Base-by-base conservation (phyloP, 805 yeast genomes). In the Yarrowia deformans region DNA sequence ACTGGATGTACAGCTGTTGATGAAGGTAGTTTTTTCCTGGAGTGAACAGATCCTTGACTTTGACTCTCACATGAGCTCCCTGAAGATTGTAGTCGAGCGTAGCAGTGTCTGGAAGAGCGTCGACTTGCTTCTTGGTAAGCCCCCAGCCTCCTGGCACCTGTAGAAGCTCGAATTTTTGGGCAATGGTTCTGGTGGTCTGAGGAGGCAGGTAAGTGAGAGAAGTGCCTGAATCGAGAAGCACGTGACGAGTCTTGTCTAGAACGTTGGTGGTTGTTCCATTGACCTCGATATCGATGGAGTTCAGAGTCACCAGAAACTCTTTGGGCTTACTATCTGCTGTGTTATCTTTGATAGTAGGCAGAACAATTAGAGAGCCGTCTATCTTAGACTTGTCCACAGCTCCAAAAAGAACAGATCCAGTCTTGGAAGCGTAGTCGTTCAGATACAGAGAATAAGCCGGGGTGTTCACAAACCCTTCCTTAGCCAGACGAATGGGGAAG, bases 21-120 rank as follows among this genome's bases (percentile, higher is more conserved):
- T 8, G 9, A 8, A 12, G 40, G 32, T 7, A 32, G 66, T 60
- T 45, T 18, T 60, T 45, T 8, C 32, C 49, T 0, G 74, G 75
- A 69, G 74, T 70, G 52, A 77, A 72, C 63, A 77, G 68, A 52
- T 95, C 95, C 79, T 95, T 99, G 77, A 87, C 88, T 48, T 98
- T 89, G 72, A 89, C 77, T 77, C 95, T 87, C 64, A 97, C 90
- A 84, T 93, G 95, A 84, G 93, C 92, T 73, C 98, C 98, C 70
- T 86, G 88, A 74, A 95, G 89, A 78, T 84, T 93, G 81, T 95
- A 88, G 60, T 98, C 92, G 80, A 95, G 84, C 77, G 94, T 97
- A 70, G 98, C 98, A 79, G 94, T 84, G 40, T 84, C 77, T 73
- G 85, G 94, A 83, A 97, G 90, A 69, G 87, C 81, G 56, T 81